Percentiles rank a stretch among this genome's conserved stretches.
These are phyloP conservation scores for Talaromyces albobiverticillius DNA, from an alignment of 2,329 filamentous ascomycete species.

Conservation along the genomic window DNA sequence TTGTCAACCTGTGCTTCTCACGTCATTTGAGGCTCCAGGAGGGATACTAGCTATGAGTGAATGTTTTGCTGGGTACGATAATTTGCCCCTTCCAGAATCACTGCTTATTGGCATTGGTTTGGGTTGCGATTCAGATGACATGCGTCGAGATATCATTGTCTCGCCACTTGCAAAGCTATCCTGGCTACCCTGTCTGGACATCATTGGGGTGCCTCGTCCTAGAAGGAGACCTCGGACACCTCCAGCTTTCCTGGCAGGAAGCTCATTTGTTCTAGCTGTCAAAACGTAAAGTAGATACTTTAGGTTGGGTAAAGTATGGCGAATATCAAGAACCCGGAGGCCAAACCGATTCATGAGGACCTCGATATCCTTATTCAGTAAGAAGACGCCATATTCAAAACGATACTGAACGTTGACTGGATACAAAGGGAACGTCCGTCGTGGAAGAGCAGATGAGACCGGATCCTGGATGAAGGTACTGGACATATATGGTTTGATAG, in stretches of 20 bases:
- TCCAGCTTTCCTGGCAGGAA: slow-evolving; percentile 55
- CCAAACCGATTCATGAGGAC: slow-evolving; percentile 63
- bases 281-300: slow-evolving; percentile 90
- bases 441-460: slow-evolving; percentile 55
- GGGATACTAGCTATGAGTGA: neutral
- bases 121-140: slow-evolving; percentile 10
- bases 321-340: slow-evolving; percentile 79
- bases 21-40: neutral
- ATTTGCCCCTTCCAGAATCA: neutral
- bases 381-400: slow-evolving; percentile 93
- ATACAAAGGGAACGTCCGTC: slow-evolving; percentile 78
- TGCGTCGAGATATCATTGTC: slow-evolving; percentile 21
- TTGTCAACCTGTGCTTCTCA: too few relatives aligned
- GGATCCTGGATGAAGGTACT: slow-evolving; percentile 73
- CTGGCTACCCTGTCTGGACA: slow-evolving; percentile 39
- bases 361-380: slow-evolving; percentile 96
- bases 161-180: slow-evolving; percentile 38
- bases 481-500: slow-evolving; percentile 69
- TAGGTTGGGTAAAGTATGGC: slow-evolving; percentile 88
- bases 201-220: slow-evolving; percentile 33
- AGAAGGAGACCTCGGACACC: slow-evolving; percentile 49
- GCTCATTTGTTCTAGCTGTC: slow-evolving; percentile 69
- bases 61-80: neutral
- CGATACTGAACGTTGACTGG: slow-evolving; percentile 74
- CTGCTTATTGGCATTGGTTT: neutral